Conservation (phyloP, 176 grass and related monocot genomes). For the Juncus effusus region DNA sequence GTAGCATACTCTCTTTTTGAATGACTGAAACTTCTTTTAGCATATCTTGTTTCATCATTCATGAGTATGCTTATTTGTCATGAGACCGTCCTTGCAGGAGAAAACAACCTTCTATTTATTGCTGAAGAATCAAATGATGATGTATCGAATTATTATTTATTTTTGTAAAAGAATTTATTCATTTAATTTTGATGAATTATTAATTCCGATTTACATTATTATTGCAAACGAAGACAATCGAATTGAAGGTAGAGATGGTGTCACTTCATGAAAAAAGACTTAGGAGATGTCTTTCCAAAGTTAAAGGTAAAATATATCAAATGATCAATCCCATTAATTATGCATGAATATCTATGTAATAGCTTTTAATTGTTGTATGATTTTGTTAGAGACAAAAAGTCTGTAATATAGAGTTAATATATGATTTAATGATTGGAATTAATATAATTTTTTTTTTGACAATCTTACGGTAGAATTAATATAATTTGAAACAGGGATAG, state of each 20-base stretch:
- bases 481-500: slow-evolving; percentile 49
- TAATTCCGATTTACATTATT: neutral
- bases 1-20: no score
- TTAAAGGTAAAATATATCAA: slow-evolving; percentile 69
- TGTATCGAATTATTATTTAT: no score
- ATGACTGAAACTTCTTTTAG: no score
- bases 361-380: neutral
- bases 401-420: neutral
- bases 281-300: slow-evolving; percentile 97
- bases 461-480: no score
- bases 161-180: no score
- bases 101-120: no score
- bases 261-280: slow-evolving; percentile 92
- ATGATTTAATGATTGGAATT: neutral
- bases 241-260: slow-evolving; percentile 99
- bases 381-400: neutral
- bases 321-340: neutral
- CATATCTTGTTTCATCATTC: no score
- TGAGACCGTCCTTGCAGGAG: no score
- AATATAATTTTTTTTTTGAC: neutral
- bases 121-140: no score
- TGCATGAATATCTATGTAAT: neutral
- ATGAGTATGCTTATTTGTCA: no score
- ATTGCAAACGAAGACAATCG: slow-evolving; percentile 52
- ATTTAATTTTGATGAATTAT: no score